Evolutionary conservation across 495 filamentous ascomycete genomes (phyloP).

Genomic region (Achaetomiella virescens): DNA sequence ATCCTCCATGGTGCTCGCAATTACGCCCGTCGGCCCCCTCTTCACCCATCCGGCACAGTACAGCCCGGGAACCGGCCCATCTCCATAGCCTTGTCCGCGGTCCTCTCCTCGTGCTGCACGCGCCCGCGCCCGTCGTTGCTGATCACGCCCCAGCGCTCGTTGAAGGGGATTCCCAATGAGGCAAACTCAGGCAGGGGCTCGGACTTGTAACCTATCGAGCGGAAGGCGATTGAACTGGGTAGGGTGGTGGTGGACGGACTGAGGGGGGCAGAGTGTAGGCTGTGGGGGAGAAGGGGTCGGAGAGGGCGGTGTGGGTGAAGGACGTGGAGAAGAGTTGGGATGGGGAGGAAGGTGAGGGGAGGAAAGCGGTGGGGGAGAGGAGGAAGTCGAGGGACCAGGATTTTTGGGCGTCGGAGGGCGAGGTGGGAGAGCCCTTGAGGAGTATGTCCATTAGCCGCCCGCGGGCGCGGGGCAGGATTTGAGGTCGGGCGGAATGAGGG

Average conservation of each 20-base stretch:
- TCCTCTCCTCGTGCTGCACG: constrained; percentile 38
- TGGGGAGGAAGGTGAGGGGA: constrained; percentile 40
- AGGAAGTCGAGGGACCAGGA: constrained; percentile 82
- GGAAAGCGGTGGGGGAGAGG: constrained; percentile 65
- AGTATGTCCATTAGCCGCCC: constrained; percentile 76
- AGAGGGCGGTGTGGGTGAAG: constrained; percentile 57
- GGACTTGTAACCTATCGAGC: constrained; percentile 88
- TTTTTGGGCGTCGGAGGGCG: constrained; percentile 36
- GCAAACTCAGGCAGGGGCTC: constrained; percentile 66
- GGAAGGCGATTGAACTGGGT: constrained; percentile 66
- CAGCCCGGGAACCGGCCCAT: constrained; percentile 59
- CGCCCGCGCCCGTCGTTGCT: constrained; percentile 80
- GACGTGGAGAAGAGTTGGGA: constrained; percentile 51
- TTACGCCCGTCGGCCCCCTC: constrained; percentile 88
- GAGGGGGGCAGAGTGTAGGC: constrained; percentile 49
- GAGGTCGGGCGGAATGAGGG: constrained; percentile 58
- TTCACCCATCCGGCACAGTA: constrained; percentile 98
- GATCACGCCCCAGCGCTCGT: constrained; percentile 64
- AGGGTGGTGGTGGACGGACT: constrained; percentile 24
- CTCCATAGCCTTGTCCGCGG: constrained; percentile 19
- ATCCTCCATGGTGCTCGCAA: constrained; percentile 93
- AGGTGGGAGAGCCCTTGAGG: constrained; percentile 56
- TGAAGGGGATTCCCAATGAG: constrained; percentile 74
- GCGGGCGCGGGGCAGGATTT: constrained; percentile 63
- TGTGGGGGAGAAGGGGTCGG: constrained; percentile 41